Conservation (phyloP, 2,329 filamentous ascomycete species). For the Aureobasidium pullulans region DNA sequence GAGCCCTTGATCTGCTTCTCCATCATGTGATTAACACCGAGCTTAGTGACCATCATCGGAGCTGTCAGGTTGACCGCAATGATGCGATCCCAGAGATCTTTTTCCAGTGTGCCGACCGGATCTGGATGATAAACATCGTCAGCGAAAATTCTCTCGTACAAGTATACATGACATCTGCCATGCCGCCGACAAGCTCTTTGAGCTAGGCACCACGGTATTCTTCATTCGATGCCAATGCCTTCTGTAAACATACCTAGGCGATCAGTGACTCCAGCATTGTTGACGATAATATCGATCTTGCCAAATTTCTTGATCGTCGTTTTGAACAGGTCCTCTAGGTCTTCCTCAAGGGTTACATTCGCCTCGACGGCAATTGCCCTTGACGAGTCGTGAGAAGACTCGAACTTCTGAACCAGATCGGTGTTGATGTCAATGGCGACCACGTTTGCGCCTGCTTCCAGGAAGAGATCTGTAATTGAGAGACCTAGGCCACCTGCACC, state of each 20-base stretch:
- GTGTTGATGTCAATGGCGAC: slow-evolving; percentile 31
- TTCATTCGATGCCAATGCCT: not conserved
- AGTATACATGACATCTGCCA: not conserved
- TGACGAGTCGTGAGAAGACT: slow-evolving; percentile 18
- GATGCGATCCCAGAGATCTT: slow-evolving; percentile 45
- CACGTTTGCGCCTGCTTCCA: slow-evolving; percentile 28
- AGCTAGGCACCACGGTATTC: not conserved
- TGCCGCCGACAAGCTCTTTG: not conserved
- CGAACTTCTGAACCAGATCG: slow-evolving; percentile 24
- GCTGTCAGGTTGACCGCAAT: slow-evolving; percentile 52
- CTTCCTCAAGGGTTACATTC: slow-evolving; percentile 32
- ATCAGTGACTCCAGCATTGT: slow-evolving; percentile 49
- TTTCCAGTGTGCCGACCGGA: slow-evolving; percentile 42
- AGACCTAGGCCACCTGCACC: slow-evolving; percentile 28
- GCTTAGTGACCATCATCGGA: slow-evolving; percentile 45
- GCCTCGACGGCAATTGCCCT: slow-evolving; percentile 27
- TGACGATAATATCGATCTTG: slow-evolving; percentile 46
- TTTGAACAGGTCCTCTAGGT: slow-evolving; percentile 32
- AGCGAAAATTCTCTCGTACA: not conserved
- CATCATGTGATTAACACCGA: slow-evolving; percentile 44
- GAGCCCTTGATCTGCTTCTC: slow-evolving; percentile 37
- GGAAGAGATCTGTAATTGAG: slow-evolving; percentile 26
- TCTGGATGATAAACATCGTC: not conserved
- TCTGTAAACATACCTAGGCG: slow-evolving; percentile 32
- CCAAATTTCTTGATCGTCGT: slow-evolving; percentile 33